phyloP scores from a whole-genome alignment of 352 stramenopile species.

The Phytophthora aleatoria region DNA sequence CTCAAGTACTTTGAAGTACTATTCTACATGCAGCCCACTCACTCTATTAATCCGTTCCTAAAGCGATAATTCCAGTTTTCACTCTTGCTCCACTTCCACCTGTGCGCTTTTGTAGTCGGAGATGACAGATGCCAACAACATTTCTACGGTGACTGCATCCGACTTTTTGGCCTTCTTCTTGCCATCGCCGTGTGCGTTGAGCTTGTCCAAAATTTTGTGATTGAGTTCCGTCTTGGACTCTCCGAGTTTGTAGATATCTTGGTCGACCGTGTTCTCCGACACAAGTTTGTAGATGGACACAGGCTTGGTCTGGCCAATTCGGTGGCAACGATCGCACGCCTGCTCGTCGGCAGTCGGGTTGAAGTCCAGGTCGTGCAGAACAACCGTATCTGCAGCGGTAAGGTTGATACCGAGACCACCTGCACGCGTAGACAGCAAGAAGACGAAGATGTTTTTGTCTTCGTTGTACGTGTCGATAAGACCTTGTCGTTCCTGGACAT shows the following conservation, averaged over 20 bases:
- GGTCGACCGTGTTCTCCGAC: conserved; percentile 89
- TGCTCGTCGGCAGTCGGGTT: conserved; percentile 88
- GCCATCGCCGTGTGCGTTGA: conserved; percentile 63
- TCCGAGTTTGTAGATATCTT: conserved; percentile 90
- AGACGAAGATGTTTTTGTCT: conserved; percentile 94
- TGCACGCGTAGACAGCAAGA: conserved; percentile 96
- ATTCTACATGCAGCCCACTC: neutral
- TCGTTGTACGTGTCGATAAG: conserved; percentile 89
- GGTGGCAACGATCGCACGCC: conserved; percentile 90
- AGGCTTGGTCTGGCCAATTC: conserved; percentile 89
- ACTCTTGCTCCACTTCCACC: conserved; percentile 29
- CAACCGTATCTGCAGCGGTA: conserved; percentile 91
- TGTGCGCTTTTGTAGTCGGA: conserved; percentile 71
- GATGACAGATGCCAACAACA: conserved; percentile 80
- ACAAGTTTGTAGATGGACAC: conserved; percentile 95
- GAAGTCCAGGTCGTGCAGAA: conserved; percentile 88
- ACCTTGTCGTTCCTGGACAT: conserved; percentile 73
- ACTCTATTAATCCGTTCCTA: conserved; percentile 14
- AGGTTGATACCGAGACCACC: conserved; percentile 99
- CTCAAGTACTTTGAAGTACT: neutral
- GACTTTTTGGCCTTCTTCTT: conserved; percentile 36
- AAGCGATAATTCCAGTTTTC: conserved; percentile 10
- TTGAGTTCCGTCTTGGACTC: conserved; percentile 89
- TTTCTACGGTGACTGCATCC: conserved; percentile 70
- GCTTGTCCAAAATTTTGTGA: conserved; percentile 82